phyloP scores from a whole-genome alignment of 2,329 filamentous ascomycete species.

The Clonostachys rhizophaga region DNA sequence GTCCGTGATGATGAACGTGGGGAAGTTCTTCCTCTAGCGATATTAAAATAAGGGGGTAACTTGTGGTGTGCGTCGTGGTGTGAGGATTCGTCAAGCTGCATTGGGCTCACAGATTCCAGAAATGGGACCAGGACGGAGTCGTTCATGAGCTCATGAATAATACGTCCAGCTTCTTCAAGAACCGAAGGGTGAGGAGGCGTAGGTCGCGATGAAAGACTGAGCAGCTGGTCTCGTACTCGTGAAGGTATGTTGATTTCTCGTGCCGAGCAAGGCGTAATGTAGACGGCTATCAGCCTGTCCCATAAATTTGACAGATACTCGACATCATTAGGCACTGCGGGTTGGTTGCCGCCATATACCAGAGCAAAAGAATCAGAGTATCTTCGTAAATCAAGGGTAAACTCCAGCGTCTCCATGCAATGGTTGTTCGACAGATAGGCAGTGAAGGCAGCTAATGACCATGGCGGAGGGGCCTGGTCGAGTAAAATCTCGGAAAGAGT shows the following conservation, averaged over 20 bases:
- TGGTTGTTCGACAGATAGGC: constrained; percentile 96
- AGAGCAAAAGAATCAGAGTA: constrained; percentile 50
- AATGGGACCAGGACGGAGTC: constrained; percentile 93
- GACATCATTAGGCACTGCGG: constrained; percentile 34
- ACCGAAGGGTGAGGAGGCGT: constrained; percentile 68
- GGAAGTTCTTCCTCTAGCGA: neutral
- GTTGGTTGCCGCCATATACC: constrained; percentile 40
- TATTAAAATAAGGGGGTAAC: constrained; percentile 19
- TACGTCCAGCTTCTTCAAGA: constrained; percentile 77
- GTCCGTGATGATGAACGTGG: neutral
- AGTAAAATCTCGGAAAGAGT: constrained; percentile 83
- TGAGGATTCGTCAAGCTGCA: constrained; percentile 22
- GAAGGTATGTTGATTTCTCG: constrained; percentile 89
- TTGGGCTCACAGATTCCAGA: constrained; percentile 59
- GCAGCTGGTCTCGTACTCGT: constrained; percentile 75
- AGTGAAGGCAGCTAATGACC: constrained; percentile 90
- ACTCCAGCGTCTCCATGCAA: constrained; percentile 93
- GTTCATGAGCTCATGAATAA: constrained; percentile 95
- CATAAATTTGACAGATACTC: constrained; percentile 77
- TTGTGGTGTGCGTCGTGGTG: constrained; percentile 35
- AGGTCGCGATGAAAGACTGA: constrained; percentile 50
- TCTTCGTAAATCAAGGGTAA: constrained; percentile 87
- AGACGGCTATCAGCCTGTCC: constrained; percentile 83
- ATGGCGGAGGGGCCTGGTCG: constrained; percentile 81
- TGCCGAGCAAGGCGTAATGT: constrained; percentile 80